A percentile compares a stretch with the other conserved stretches of the same genome.
Evolutionary conservation across 768 basidiomycete species (phyloP).

Genomic region (Tephrocybe rancida): DNA sequence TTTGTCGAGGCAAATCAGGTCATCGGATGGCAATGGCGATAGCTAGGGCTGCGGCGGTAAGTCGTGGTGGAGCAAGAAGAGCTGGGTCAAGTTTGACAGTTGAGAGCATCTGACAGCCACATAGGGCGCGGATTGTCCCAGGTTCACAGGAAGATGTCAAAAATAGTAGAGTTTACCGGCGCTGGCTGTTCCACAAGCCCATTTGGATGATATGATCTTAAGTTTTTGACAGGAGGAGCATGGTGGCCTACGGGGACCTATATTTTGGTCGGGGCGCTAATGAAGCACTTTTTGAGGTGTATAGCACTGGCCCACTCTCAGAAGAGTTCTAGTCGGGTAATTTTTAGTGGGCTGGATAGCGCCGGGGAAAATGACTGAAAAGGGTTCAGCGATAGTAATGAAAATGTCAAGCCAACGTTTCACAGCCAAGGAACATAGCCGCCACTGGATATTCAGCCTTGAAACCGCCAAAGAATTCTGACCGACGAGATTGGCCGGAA

Average conservation of each 20-base stretch:
- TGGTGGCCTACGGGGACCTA: background rate
- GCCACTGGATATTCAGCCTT: background rate
- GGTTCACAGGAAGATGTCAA: conserved; percentile 1
- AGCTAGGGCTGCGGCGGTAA: conserved; percentile 6
- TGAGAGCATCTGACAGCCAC: conserved; percentile 2
- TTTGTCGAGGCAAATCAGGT: background rate
- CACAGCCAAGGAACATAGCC: background rate
- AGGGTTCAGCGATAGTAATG: background rate
- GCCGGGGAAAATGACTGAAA: background rate
- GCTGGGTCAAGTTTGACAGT: conserved; percentile 13
- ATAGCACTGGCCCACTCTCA: background rate
- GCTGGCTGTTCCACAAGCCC: background rate
- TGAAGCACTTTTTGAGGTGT: background rate
- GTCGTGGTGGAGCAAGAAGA: background rate
- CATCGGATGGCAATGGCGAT: background rate
- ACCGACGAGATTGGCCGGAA: background rate
- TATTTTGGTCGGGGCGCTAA: background rate
- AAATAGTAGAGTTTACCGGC: conserved; percentile 5
- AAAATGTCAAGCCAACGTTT: background rate
- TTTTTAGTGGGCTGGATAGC: background rate
- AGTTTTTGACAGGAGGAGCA: too few species aligned
- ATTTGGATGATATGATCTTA: conserved; percentile 2
- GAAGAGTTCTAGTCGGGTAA: background rate
- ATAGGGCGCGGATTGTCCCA: background rate
- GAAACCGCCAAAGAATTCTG: background rate